phyloP scores from a whole-genome alignment of 2,329 filamentous ascomycete species.

The Tothia fuscella region DNA sequence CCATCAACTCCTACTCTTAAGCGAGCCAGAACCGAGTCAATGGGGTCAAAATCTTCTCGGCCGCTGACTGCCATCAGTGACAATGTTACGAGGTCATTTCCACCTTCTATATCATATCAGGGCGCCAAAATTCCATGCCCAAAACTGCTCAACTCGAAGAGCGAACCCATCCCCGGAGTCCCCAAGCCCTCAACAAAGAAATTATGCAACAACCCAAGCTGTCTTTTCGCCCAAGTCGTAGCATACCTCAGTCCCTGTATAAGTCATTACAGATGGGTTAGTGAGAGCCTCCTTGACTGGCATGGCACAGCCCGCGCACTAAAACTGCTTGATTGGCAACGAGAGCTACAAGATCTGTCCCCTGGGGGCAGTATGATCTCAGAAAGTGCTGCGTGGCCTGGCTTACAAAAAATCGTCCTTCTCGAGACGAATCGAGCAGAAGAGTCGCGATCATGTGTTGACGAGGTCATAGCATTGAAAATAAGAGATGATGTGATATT shows the following conservation, averaged over 20 bases:
- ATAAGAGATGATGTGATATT: constrained; percentile 4
- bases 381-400: constrained; percentile 4
- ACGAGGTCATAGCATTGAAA: background rate
- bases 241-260: constrained; percentile 5
- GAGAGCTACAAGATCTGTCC: background rate
- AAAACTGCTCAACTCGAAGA: too few species aligned
- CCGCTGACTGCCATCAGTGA: too few species aligned
- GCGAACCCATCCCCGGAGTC: too few species aligned
- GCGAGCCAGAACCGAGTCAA: too few species aligned
- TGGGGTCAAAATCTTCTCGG: too few species aligned
- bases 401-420: constrained; percentile 5
- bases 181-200: too few species aligned
- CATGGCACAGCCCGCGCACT: constrained; percentile 3
- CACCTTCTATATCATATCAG: too few species aligned
- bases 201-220: background rate
- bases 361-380: background rate
- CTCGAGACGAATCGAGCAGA: constrained; percentile 2
- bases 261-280: background rate
- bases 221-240: constrained; percentile 6
- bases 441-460: background rate
- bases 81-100: too few species aligned
- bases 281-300: background rate
- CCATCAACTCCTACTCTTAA: too few species aligned
- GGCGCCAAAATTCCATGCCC: too few species aligned
- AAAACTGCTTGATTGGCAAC: constrained; percentile 4